phyloP scores from a whole-genome alignment of 495 filamentous ascomycete species.

The Neurospora sublineolata region DNA sequence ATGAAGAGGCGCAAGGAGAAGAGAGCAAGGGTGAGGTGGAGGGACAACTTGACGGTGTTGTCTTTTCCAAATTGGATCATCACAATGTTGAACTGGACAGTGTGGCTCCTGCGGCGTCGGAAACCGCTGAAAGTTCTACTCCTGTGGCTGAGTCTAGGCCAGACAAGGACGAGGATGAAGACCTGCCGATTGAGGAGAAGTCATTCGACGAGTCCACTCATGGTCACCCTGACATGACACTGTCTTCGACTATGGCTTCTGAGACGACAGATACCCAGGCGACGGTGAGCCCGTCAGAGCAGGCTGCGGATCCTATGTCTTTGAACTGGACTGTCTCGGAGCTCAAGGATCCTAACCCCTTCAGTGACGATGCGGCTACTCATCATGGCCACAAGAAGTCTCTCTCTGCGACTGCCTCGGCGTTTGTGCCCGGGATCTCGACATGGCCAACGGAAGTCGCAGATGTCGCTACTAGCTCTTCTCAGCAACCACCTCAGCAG shows the following conservation, averaged over 20 bases:
- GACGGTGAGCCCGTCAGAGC: constrained; percentile 34
- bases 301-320: constrained; percentile 28
- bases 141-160: constrained; percentile 10
- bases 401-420: constrained; percentile 55
- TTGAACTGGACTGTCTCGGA: constrained; percentile 34
- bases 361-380: constrained; percentile 25
- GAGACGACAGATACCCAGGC: constrained; percentile 38
- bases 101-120: constrained; percentile 57
- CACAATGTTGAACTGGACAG: constrained; percentile 48
- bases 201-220: constrained; percentile 36
- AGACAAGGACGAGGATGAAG: constrained; percentile 16
- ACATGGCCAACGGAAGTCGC: constrained; percentile 29
- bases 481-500: constrained; percentile 23
- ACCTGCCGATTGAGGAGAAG: constrained; percentile 19
- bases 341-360: constrained; percentile 30
- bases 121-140: constrained; percentile 22
- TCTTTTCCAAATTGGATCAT: constrained; percentile 62
- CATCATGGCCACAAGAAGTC: constrained; percentile 43
- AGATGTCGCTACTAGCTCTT: constrained; percentile 28
- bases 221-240: constrained; percentile 27
- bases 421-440: constrained; percentile 51
- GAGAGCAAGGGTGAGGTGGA: constrained; percentile 35
- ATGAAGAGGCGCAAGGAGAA: constrained; percentile 21
- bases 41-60: constrained; percentile 43
- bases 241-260: constrained; percentile 34